Evolutionary conservation across 1,284 basidiomycete species (phyloP), one percentile per base, ranked within the genome.

Genomic region (Sparassis latifolia): DNA sequence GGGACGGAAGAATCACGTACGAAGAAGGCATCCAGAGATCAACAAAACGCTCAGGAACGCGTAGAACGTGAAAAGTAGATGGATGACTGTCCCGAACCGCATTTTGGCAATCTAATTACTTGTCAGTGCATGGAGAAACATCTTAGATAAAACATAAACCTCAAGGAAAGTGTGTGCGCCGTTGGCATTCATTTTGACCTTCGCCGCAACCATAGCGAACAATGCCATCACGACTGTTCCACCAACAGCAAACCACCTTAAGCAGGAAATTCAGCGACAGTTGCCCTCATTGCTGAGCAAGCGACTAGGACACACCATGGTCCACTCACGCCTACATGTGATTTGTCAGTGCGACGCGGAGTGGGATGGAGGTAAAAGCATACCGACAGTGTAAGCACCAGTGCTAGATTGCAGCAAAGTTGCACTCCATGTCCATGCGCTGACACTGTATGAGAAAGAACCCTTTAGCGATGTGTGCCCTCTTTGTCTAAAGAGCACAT

Each of bases 31-130:
- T 48, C 74, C 70, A 50, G 76, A 84, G n/a, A 90, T 86, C 55
- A 91, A 82, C 44, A 90, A 71, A 62, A 90, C 90, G 47, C 88
- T 91, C 0, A 84, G 78, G 9, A 93, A 70, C 10, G 70, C 81
- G 60, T 92, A 93, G 71, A 84, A 86, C 65, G 90, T 79, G 71
- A 93, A 92, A 2, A 86, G 70, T 5, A 84, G 52, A 66, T 94
- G 92, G 0, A 85, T 85, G 1, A 70, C 56, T 2, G 71, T 84
- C 0, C 92, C 92, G 81, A 91, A 94, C 6, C 92, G 79, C 2
- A 66, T 73, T 55, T 74, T 73, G 47, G 86, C 79, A 52, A 89
- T 84, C 69, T 88, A 68, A 20, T 20, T 10, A n/a, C 12, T 5
- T 28, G 33, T 32, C 7, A 42, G 40, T 38, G 30, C 2, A 10